These are phyloP conservation scores for Sporothrix pallida DNA, from an alignment of 2,329 filamentous ascomycete species.

Conservation along the genomic window DNA sequence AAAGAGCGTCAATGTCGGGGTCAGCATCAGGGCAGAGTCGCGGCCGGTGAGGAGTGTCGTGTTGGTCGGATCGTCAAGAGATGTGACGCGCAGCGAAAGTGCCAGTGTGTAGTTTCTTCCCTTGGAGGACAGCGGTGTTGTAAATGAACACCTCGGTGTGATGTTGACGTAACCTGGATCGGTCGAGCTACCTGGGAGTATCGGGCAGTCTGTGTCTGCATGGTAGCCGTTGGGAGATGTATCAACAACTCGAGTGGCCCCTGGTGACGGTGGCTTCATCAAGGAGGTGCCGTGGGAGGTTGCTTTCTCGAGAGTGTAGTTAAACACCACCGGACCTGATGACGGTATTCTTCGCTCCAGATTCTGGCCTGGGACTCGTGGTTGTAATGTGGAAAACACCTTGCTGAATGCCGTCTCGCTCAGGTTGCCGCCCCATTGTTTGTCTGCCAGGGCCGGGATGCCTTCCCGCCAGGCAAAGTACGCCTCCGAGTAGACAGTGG, in stretches of 20 bases:
- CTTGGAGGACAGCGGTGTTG: constrained; percentile 58
- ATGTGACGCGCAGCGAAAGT: constrained; percentile 48
- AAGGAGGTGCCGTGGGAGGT: constrained; percentile 44
- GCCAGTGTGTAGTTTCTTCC: constrained; percentile 62
- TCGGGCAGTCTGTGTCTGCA: constrained; percentile 48
- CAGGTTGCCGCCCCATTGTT: constrained; percentile 59
- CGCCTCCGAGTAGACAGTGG: constrained; percentile 56
- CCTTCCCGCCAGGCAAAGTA: constrained; percentile 59
- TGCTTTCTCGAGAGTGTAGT: constrained; percentile 41
- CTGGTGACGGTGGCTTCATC: not conserved
- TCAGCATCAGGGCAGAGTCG: constrained; percentile 52
- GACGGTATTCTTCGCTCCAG: constrained; percentile 53
- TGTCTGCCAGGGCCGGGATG: constrained; percentile 57
- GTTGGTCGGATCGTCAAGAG: constrained; percentile 44
- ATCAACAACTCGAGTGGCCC: not conserved
- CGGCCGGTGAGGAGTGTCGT: constrained; percentile 51
- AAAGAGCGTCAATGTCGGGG: constrained; percentile 45
- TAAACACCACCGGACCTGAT: constrained; percentile 45
- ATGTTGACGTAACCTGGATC: constrained; percentile 42
- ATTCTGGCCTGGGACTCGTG: constrained; percentile 54
- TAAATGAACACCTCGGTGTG: constrained; percentile 49
- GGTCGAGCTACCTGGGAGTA: constrained; percentile 38
- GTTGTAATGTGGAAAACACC: constrained; percentile 49
- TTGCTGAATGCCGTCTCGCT: constrained; percentile 48
- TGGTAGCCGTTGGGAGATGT: constrained; percentile 47